A percentile compares a stretch with the other conserved stretches of the same genome.
Evolutionary conservation across 106 monocot genomes (phyloP).

Genomic region (Xerophyta viscosa): DNA sequence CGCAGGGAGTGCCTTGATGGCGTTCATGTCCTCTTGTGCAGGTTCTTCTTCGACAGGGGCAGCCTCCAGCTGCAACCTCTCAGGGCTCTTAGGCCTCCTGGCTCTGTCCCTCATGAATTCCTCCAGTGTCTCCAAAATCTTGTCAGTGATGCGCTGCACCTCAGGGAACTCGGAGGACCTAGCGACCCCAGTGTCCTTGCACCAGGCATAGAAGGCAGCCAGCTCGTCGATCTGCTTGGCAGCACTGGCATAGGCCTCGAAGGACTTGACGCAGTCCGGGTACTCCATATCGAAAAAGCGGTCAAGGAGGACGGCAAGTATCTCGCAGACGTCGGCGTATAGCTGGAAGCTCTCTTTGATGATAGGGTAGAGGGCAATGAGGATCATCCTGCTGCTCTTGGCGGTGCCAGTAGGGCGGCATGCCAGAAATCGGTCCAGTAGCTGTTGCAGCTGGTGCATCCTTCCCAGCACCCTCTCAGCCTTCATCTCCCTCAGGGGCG

Average conservation of each 20-base stretch:
- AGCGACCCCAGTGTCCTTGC: slow-evolving; percentile 65
- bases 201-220: slow-evolving; percentile 61
- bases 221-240: slow-evolving; percentile 95
- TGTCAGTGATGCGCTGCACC: slow-evolving; percentile 70
- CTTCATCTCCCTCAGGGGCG: slow-evolving; percentile 47
- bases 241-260: slow-evolving; percentile 62
- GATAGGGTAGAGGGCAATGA: slow-evolving; percentile 50
- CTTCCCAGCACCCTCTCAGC: slow-evolving; percentile 37
- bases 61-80: slow-evolving; percentile 5
- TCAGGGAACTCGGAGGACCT: slow-evolving; percentile 78
- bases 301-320: slow-evolving; percentile 63
- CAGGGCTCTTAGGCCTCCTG: slow-evolving; percentile 41
- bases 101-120: slow-evolving; percentile 71
- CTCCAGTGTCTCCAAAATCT: slow-evolving; percentile 66
- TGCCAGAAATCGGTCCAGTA: slow-evolving; percentile 57
- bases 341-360: slow-evolving; percentile 77
- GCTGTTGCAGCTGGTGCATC: slow-evolving; percentile 58
- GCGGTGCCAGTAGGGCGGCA: slow-evolving; percentile 53
- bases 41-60: slow-evolving; percentile 23
- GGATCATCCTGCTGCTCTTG: slow-evolving; percentile 47
- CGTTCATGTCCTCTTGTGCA: slow-evolving; percentile 38
- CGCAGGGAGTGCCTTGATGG: slow-evolving; percentile 77
- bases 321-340: slow-evolving; percentile 68
- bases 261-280: slow-evolving; percentile 59
- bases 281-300: slow-evolving; percentile 85